Evolutionary conservation across 805 yeast species (phyloP).

Genomic region (Lipomyces orientalis): DNA sequence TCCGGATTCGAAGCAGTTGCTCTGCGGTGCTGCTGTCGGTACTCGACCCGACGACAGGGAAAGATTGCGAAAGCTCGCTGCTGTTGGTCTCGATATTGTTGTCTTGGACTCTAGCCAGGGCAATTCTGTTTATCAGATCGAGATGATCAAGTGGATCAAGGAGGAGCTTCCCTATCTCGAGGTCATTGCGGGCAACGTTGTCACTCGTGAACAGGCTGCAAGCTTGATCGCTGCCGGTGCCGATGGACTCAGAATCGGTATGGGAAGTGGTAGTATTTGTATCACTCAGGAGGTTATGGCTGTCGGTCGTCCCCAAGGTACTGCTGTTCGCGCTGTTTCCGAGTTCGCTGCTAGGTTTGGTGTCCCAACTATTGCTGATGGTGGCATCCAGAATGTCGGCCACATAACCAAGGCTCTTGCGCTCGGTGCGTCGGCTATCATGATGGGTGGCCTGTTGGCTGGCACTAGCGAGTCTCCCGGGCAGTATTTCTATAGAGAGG

Average conservation of each 20-base stretch:
- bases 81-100: slow-evolving; percentile 96
- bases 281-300: slow-evolving; percentile 99
- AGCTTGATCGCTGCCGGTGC: slow-evolving; percentile 93
- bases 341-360: slow-evolving; percentile 95
- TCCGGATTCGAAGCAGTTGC: slow-evolving; percentile 87
- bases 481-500: slow-evolving; percentile 96
- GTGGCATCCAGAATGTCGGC: slow-evolving; percentile 98
- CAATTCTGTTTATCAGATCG: slow-evolving; percentile 91
- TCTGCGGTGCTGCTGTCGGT: slow-evolving; percentile 99
- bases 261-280: slow-evolving; percentile 99
- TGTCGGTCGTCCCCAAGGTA: slow-evolving; percentile 99
- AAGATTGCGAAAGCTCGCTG: slow-evolving; percentile 83
- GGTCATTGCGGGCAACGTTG: slow-evolving; percentile 97
- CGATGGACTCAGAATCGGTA: slow-evolving; percentile 97
- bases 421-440: slow-evolving; percentile 93
- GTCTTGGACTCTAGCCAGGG: slow-evolving; percentile 97
- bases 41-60: slow-evolving; percentile 86
- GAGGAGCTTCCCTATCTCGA: slow-evolving; percentile 75
- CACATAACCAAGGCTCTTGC: slow-evolving; percentile 97
- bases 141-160: slow-evolving; percentile 93
- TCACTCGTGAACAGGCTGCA: slow-evolving; percentile 99
- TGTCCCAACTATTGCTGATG: slow-evolving; percentile 98
- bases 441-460: slow-evolving; percentile 99
- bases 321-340: slow-evolving; percentile 93
- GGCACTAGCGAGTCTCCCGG: slow-evolving; percentile 99